Evolutionary conservation across 331 rosid species (phyloP).

Genomic region (Telfairia occidentalis): DNA sequence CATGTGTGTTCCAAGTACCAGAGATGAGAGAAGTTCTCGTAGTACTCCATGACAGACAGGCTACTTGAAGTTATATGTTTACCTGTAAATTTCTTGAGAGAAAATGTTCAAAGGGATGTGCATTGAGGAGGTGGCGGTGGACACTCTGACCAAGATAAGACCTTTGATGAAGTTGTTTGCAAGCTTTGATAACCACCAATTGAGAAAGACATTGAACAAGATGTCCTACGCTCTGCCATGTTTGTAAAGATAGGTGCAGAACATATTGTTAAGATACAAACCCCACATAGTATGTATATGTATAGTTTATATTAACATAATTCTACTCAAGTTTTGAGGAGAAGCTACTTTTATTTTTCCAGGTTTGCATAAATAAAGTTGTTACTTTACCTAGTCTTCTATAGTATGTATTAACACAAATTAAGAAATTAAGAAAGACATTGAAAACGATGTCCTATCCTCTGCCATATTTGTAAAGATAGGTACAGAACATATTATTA

Average conservation of each 20-base stretch:
- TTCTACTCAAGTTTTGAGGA: background rate
- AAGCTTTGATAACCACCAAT: background rate
- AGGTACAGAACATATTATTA: background rate
- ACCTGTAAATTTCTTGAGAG: background rate
- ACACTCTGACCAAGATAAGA: background rate
- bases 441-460: background rate
- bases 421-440: background rate
- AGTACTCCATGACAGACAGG: background rate
- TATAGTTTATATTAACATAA: background rate
- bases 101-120: background rate
- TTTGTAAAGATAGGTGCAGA: background rate
- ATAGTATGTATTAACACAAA: background rate
- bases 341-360: background rate
- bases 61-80: background rate
- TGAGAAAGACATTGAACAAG: background rate
- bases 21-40: background rate
- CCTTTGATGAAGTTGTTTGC: background rate
- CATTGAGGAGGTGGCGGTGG: background rate
- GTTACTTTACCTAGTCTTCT: constrained; percentile 1
- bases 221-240: background rate
- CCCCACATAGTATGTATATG: background rate
- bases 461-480: background rate
- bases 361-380: background rate
- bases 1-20: background rate
- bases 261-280: background rate